These are phyloP conservation scores for Flaveria trinervia DNA, from an alignment of 129 eudicot genomes.

Conservation along the genomic window DNA sequence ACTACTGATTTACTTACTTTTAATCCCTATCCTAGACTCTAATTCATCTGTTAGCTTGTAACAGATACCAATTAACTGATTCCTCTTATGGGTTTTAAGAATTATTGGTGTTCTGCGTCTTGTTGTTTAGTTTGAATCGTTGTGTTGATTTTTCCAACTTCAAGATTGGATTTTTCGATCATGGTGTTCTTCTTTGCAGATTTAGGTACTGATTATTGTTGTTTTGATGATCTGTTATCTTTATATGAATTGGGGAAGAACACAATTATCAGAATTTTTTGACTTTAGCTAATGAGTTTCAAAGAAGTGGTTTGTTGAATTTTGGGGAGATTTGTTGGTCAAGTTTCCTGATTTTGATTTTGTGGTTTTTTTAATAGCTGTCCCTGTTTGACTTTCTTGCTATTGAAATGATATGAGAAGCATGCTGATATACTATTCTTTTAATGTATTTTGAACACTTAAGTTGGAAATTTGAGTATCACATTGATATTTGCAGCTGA, in stretches of 20 bases:
- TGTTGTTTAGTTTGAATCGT: too few species aligned
- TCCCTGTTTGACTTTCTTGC: conserved; percentile 2
- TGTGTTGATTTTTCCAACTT: too few species aligned
- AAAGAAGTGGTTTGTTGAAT: background rate
- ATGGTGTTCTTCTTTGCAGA: too few species aligned
- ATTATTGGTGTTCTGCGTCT: background rate
- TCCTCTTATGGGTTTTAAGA: background rate
- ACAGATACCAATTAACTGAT: background rate
- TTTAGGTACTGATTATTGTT: too few species aligned
- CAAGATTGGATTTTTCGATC: too few species aligned
- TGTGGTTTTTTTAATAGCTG: background rate
- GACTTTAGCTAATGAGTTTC: too few species aligned
- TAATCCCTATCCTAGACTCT: background rate
- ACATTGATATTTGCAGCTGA: background rate
- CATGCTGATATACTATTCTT: background rate
- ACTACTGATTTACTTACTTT: background rate
- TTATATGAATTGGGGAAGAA: too few species aligned
- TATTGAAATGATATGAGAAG: background rate
- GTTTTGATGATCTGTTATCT: too few species aligned
- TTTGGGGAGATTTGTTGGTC: conserved; percentile 2
- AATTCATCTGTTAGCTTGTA: background rate
- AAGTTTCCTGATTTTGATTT: conserved; percentile 19
- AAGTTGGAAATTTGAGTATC: background rate
- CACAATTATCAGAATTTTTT: too few species aligned
- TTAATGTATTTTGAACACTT: background rate